phyloP scores from a whole-genome alignment of 768 basidiomycete species.

The Russula emetica region DNA sequence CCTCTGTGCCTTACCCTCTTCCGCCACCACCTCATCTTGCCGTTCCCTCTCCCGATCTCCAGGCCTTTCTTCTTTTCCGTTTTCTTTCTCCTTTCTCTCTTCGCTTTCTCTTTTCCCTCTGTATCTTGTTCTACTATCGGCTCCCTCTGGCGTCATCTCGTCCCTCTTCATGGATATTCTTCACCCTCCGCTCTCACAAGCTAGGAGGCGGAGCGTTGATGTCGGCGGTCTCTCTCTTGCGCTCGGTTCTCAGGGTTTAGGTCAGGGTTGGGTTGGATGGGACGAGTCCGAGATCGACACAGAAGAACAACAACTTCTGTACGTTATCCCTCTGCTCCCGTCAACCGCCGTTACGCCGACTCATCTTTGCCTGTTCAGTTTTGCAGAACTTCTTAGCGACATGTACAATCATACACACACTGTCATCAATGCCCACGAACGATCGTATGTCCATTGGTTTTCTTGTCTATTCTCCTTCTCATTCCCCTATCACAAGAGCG shows the following conservation, averaged over 20 bases:
- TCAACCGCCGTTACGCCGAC: not conserved
- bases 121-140: not conserved
- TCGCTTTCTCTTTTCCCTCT: not conserved
- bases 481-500: conserved; percentile 20
- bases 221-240: conserved; percentile 85
- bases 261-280: conserved; percentile 69
- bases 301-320: conserved; percentile 48
- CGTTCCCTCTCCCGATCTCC: not conserved
- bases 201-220: conserved; percentile 75
- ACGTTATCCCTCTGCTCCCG: conserved; percentile 30
- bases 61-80: not conserved
- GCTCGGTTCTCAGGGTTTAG: conserved; percentile 53
- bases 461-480: conserved; percentile 7
- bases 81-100: not conserved
- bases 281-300: conserved; percentile 36
- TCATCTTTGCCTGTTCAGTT: conserved; percentile 35
- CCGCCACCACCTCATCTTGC: not conserved
- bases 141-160: not conserved
- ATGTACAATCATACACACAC: conserved; percentile 79
- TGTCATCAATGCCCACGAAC: conserved; percentile 55
- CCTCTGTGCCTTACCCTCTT: not conserved
- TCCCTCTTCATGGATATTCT: conserved; percentile 19
- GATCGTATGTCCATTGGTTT: conserved; percentile 37
- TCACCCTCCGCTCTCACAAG: conserved; percentile 14
- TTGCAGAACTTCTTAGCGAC: conserved; percentile 78